Evolutionary conservation across 768 basidiomycete genomes (phyloP).

Genomic region (Mycena vulgaris): DNA sequence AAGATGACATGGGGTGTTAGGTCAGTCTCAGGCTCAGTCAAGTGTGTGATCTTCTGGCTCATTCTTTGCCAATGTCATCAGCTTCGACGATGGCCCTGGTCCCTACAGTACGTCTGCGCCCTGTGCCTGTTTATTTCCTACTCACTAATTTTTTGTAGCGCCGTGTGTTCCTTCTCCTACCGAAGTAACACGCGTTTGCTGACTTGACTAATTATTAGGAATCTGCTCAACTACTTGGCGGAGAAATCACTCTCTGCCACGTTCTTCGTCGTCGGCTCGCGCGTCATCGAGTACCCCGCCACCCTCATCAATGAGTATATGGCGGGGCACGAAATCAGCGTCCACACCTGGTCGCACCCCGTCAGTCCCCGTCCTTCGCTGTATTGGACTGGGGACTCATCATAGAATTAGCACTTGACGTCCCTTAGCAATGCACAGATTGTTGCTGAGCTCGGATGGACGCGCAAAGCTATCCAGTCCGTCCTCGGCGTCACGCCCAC

Average conservation of each 20-base stretch:
- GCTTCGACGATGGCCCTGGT: slow-evolving; percentile 92
- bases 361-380: slow-evolving; percentile 47
- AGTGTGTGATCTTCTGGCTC: slow-evolving; percentile 28
- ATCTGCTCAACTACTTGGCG: slow-evolving; percentile 80
- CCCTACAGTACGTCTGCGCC: slow-evolving; percentile 66
- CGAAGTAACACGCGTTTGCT: neutral
- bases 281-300: slow-evolving; percentile 82
- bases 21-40: slow-evolving; percentile 48
- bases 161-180: slow-evolving; percentile 40
- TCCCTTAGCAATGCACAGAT: slow-evolving; percentile 84
- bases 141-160: slow-evolving; percentile 37
- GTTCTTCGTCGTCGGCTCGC: slow-evolving; percentile 93
- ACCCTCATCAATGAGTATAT: slow-evolving; percentile 88
- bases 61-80: slow-evolving; percentile 39
- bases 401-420: slow-evolving; percentile 64
- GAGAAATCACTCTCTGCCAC: slow-evolving; percentile 80
- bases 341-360: slow-evolving; percentile 94
- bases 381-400: neutral
- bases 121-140: slow-evolving; percentile 11
- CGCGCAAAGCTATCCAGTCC: slow-evolving; percentile 85
- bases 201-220: slow-evolving; percentile 50
- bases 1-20: slow-evolving; percentile 82
- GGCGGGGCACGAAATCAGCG: slow-evolving; percentile 84
- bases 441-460: slow-evolving; percentile 95
- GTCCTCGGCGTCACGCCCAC: slow-evolving; percentile 85